A percentile compares a stretch with the other conserved stretches of the same genome.
These are phyloP conservation scores for Leccinellum rugosiceps DNA, from an alignment of 768 basidiomycete genomes.

Conservation along the genomic window DNA sequence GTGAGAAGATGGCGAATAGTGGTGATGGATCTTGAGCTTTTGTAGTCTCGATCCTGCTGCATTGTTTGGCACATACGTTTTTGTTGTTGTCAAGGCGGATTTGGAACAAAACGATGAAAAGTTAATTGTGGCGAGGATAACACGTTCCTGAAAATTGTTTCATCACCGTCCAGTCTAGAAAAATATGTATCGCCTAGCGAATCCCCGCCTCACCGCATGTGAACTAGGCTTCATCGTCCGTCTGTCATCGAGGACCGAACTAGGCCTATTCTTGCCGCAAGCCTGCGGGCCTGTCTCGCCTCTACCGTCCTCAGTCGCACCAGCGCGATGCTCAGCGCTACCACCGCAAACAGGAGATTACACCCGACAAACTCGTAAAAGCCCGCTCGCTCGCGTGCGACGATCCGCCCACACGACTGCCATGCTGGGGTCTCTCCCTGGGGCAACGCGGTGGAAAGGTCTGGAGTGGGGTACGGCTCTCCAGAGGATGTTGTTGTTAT, in stretches of 20 bases:
- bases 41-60: slow-evolving; percentile 2
- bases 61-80: slow-evolving; percentile 14
- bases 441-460: slow-evolving; percentile 7
- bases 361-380: slow-evolving; percentile 91
- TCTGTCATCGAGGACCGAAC: slow-evolving; percentile 37
- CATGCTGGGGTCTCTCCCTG: slow-evolving; percentile 74
- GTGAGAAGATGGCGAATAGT: neutral
- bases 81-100: slow-evolving; percentile 6
- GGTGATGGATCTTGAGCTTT: slow-evolving; percentile 1
- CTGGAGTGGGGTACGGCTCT: slow-evolving; percentile 8
- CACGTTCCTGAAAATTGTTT: neutral
- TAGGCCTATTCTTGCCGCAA: slow-evolving; percentile 85
- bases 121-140: neutral
- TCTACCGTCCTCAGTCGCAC: slow-evolving; percentile 67
- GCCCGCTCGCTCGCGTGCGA: slow-evolving; percentile 73
- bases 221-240: neutral
- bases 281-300: slow-evolving; percentile 70
- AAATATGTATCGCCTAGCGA: neutral
- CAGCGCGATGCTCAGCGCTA: slow-evolving; percentile 64
- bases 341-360: slow-evolving; percentile 67
- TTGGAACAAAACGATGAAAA: slow-evolving; percentile 2
- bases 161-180: neutral
- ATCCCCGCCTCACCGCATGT: slow-evolving; percentile 2
- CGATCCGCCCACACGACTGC: slow-evolving; percentile 90
- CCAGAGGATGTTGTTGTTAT: slow-evolving; percentile 25